Evolutionary conservation across 1,139 yeast genomes (phyloP).

Genomic region (Blastobotrys persicus): DNA sequence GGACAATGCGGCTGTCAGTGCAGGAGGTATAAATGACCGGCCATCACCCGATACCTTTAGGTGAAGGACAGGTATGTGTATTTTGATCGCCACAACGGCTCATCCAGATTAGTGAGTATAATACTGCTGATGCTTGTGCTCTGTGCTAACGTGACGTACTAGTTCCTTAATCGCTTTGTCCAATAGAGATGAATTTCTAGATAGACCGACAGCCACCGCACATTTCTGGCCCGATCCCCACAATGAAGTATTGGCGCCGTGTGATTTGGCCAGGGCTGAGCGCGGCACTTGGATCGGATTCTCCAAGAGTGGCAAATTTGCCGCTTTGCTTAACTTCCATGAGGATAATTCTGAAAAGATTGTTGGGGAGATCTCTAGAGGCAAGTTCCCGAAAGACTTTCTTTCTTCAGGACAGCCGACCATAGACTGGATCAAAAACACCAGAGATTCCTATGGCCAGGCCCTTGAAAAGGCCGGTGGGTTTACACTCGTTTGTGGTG

Average conservation of each 20-base stretch:
- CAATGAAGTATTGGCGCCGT: slow-evolving; percentile 58
- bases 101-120: slow-evolving; percentile 51
- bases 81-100: slow-evolving; percentile 55
- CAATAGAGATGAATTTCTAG: slow-evolving; percentile 81
- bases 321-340: slow-evolving; percentile 70
- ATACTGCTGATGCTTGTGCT: too few species aligned
- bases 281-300: slow-evolving; percentile 95
- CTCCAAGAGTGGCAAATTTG: slow-evolving; percentile 57
- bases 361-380: slow-evolving; percentile 60
- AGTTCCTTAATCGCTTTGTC: slow-evolving; percentile 63
- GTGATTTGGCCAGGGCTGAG: slow-evolving; percentile 68
- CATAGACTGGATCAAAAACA: slow-evolving; percentile 45
- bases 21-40: too few species aligned
- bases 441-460: slow-evolving; percentile 21
- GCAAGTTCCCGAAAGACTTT: slow-evolving; percentile 62
- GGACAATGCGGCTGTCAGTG: not conserved
- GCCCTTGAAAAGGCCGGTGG: slow-evolving; percentile 64
- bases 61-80: slow-evolving; percentile 56
- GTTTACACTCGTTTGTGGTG: slow-evolving; percentile 77
- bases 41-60: not conserved
- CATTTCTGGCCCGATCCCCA: slow-evolving; percentile 46
- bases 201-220: slow-evolving; percentile 68
- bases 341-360: slow-evolving; percentile 41
- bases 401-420: slow-evolving; percentile 42
- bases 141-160: slow-evolving; percentile 14